Percentiles rank a stretch among this genome's conserved stretches.
Evolutionary conservation across 176 grass and related monocot species (phyloP).

Genomic region (Urochloa ruziziensis): DNA sequence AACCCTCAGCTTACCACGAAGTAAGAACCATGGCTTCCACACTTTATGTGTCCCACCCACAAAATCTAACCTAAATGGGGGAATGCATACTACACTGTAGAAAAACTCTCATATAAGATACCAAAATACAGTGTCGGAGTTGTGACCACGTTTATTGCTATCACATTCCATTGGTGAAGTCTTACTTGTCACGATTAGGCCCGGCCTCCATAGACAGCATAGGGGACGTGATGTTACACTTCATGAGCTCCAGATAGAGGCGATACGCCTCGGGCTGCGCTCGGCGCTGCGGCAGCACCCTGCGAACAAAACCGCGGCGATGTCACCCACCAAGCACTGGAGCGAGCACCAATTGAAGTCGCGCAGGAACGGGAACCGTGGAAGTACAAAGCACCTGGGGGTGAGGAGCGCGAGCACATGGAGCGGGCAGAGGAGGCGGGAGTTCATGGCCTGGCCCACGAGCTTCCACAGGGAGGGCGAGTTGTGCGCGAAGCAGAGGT

Average conservation of each 20-base stretch:
- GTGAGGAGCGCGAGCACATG: conserved; percentile 93
- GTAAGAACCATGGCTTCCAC: not conserved
- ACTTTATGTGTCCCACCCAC: too few relatives aligned
- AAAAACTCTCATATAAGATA: not conserved
- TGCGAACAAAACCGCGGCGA: conserved; percentile 13
- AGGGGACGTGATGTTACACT: conserved; percentile 48
- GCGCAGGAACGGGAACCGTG: not conserved
- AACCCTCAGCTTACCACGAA: not conserved
- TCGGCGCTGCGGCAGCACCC: conserved; percentile 73
- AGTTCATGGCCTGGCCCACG: conserved; percentile 74
- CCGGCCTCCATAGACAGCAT: conserved; percentile 32
- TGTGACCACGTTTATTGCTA: not conserved
- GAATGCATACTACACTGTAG: not conserved
- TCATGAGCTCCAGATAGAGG: conserved; percentile 82
- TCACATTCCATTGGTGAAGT: not conserved
- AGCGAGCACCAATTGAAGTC: not conserved
- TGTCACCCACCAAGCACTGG: not conserved
- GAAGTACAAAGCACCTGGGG: conserved; percentile 31
- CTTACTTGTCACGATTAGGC: conserved; percentile 76
- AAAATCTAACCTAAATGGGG: not conserved
- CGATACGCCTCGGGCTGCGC: conserved; percentile 82
- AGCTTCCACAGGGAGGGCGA: conserved; percentile 94
- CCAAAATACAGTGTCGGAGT: not conserved
- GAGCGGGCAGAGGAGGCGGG: conserved; percentile 64
- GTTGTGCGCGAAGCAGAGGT: conserved; percentile 91